phyloP scores from a whole-genome alignment of 1,139 yeast species.

The Nakaseomyces delphensis region DNA sequence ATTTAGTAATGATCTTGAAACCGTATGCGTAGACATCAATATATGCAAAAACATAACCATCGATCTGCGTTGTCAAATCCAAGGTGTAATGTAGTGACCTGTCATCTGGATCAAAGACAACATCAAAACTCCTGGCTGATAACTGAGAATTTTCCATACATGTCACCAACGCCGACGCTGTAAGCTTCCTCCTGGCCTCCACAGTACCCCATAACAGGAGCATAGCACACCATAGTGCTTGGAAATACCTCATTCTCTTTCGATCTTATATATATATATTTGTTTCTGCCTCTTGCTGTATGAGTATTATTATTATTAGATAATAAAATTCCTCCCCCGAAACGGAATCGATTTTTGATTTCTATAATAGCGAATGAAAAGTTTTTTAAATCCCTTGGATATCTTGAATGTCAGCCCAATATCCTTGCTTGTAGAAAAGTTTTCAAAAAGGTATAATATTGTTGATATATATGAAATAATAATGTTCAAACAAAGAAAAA shows the following conservation, averaged over 20 bases:
- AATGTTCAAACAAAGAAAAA: no score
- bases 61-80: slow-evolving; percentile 53
- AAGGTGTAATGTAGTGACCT: slow-evolving; percentile 51
- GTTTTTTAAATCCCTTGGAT: no score
- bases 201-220: slow-evolving; percentile 9
- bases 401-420: no score
- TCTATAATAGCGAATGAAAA: no score
- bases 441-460: no score
- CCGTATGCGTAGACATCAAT: slow-evolving; percentile 72
- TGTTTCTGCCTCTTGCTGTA: no score
- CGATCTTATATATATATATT: no score
- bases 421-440: no score
- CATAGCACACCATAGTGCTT: slow-evolving; percentile 30
- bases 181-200: slow-evolving; percentile 36
- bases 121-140: slow-evolving; percentile 58
- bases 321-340: no score
- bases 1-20: slow-evolving; percentile 47
- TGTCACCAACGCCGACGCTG: slow-evolving; percentile 62
- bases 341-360: no score
- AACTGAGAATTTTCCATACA: slow-evolving; percentile 64
- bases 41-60: slow-evolving; percentile 49
- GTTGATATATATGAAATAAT: no score
- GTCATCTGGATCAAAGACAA: slow-evolving; percentile 59
- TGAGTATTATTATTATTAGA: no score
- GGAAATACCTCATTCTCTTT: slow-evolving; percentile 17